Percentiles rank a stretch among this genome's conserved stretches.
Conservation (phyloP, 202 grass and related monocot genomes). For the Dendrocalamus latiflorus region DNA sequence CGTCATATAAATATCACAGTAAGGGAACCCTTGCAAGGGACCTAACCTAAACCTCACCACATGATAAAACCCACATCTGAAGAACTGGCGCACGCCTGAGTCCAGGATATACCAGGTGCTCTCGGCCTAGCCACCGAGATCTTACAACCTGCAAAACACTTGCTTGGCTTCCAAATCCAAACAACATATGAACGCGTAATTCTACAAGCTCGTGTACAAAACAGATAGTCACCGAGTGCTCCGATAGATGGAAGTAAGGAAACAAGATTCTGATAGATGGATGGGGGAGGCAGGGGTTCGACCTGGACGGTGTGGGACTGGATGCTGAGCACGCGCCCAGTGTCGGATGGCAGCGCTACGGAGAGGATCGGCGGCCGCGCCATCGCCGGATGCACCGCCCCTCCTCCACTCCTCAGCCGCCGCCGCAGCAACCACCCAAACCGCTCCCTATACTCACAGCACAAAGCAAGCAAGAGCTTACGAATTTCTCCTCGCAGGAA, state of each 20-base stretch:
- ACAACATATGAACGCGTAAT: neutral
- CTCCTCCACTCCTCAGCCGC: neutral
- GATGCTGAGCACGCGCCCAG: conserved; percentile 89
- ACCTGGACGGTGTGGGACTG: conserved; percentile 93
- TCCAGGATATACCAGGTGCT: neutral
- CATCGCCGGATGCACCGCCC: conserved; percentile 30
- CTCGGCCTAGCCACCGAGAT: neutral
- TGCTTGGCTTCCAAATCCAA: neutral
- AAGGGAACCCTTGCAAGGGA: neutral
- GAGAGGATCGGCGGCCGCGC: conserved; percentile 69
- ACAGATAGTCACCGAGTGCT: no score
- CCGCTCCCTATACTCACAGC: no score
- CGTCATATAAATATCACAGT: neutral
- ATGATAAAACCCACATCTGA: neutral
- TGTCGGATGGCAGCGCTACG: conserved; percentile 68
- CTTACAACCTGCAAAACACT: neutral
- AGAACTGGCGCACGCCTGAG: neutral
- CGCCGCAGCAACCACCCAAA: no score
- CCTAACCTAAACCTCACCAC: neutral
- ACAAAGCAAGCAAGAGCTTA: no score
- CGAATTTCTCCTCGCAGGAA: no score
- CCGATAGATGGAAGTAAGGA: neutral
- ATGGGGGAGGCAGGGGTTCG: neutral
- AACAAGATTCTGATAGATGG: neutral
- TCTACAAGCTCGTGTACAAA: neutral